These are phyloP conservation scores for Aechmea fasciata DNA, from an alignment of 176 grass and related monocot genomes.

Conservation along the genomic window DNA sequence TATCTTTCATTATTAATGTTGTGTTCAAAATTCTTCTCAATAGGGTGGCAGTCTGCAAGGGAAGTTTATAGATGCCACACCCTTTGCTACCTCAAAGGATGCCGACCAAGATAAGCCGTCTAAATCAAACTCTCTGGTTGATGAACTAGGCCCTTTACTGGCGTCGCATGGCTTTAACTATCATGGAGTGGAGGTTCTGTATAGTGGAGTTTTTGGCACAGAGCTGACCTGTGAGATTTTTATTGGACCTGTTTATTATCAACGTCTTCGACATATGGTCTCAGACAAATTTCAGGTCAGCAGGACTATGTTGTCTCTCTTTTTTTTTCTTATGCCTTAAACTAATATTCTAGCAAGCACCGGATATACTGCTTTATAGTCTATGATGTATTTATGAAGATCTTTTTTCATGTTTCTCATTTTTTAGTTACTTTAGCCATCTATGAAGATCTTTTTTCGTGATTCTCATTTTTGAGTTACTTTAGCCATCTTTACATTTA, in stretches of 20 bases:
- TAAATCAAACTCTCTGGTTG: conserved; percentile 39
- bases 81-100: conserved; percentile 60
- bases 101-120: conserved; percentile 16
- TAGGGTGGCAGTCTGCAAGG: conserved; percentile 86
- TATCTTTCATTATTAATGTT: too few species aligned
- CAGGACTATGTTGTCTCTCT: background rate
- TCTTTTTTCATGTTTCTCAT: too few species aligned
- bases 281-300: conserved; percentile 96
- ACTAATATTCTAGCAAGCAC: too few species aligned
- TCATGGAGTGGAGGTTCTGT: conserved; percentile 72
- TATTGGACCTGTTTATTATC: conserved; percentile 95
- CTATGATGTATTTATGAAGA: too few species aligned
- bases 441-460: too few species aligned
- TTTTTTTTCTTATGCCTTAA: background rate
- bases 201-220: conserved; percentile 83
- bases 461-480: too few species aligned
- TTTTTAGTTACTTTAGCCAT: too few species aligned
- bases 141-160: conserved; percentile 74
- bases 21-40: conserved; percentile 5
- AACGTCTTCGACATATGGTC: conserved; percentile 97
- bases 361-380: too few species aligned
- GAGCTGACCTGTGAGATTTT: conserved; percentile 77
- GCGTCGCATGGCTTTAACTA: conserved; percentile 76
- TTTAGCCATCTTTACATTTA: too few species aligned
- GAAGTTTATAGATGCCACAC: conserved; percentile 77